Base-by-base conservation (phyloP, 163 green algal species). In the Volvox carteri region DNA sequence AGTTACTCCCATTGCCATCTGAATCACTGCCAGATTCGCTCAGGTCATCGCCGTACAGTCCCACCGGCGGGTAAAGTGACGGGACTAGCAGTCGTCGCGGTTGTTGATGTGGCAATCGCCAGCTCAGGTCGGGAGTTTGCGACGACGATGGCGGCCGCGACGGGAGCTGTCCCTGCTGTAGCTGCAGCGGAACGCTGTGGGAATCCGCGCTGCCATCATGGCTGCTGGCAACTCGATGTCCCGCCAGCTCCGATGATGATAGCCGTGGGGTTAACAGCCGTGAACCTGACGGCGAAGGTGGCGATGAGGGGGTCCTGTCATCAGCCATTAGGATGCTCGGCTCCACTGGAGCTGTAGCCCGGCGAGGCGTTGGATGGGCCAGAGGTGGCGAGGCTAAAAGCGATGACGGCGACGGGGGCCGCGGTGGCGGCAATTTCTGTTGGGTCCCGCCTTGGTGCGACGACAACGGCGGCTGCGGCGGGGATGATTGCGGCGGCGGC, bases 31-130 rank as follows among this genome's bases (percentile, higher is more conserved):
- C 60, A 33, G 2, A n/a, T 28, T n/a, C 78, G 39, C 54, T 74
- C 42, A 65, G 11, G 56, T 41, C 7, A 1, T 41, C 65, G 0
- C 37, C 41, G 28, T 44, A 12, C 18, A 48, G 33, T 12, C 19
- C 30, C 23, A n/a, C 37, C 7, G 81, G 81, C 23, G 81, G 81
- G 81, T 87, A 87, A 18, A 87, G 46, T 1, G 81, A 79, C 23
- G 81, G 81, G 4, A 87, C 65, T 30, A 87, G 33, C 21, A 87
- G 78, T 1, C 52, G 50, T 5, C 48, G 76, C 8, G 50, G 74
- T 46, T 37, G 68, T 39, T 16, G 68, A 16, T 37, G 25, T 6
- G 68, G 7, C 1, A 41, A 42, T n/a, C 18, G 28, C 65, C 18
- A 7, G 65, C 8, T 7, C 65, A 14, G n/a, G n/a, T 19, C 41